These are phyloP conservation scores for Trypanosoma avium DNA, from an alignment of 208 protist genomes.

Conservation along the genomic window DNA sequence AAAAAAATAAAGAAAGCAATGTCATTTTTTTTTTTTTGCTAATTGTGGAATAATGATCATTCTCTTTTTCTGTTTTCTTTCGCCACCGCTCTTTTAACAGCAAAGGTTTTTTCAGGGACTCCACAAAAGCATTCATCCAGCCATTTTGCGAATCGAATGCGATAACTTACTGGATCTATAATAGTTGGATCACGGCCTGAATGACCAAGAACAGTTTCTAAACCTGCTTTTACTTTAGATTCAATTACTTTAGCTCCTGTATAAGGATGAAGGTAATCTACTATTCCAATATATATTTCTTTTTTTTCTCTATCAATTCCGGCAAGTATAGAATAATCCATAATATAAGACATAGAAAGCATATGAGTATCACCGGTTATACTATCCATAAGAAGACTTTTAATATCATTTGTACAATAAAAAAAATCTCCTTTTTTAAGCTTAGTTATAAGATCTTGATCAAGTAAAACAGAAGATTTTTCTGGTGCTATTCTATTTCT, in stretches of 20 bases:
- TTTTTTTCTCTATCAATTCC: conserved; percentile 16
- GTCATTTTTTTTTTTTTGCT: neutral
- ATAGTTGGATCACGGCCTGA: conserved; percentile 68
- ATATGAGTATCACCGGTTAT: conserved; percentile 59
- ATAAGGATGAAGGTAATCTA: conserved; percentile 88
- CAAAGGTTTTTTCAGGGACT: conserved; percentile 57
- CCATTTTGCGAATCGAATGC: conserved; percentile 66
- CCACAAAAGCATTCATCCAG: conserved; percentile 74
- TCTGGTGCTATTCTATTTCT: conserved; percentile 65
- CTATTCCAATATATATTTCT: conserved; percentile 48
- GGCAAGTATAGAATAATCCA: conserved; percentile 86
- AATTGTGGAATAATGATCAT: no score
- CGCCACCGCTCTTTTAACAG: conserved; percentile 18
- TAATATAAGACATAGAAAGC: conserved; percentile 49
- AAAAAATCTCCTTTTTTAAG: conserved; percentile 56
- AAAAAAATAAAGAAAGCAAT: neutral
- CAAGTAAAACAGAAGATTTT: conserved; percentile 56
- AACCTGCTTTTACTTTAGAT: conserved; percentile 79
- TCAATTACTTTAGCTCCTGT: conserved; percentile 74
- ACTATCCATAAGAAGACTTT: conserved; percentile 50
- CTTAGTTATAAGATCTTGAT: conserved; percentile 65
- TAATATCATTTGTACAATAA: conserved; percentile 49
- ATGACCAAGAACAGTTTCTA: conserved; percentile 74
- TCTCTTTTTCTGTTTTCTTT: conserved; percentile 1
- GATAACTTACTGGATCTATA: conserved; percentile 71